Evolutionary conservation across 345 rosid species (phyloP), one percentile per base, ranked within the genome.

Genomic region (Salix arbutifolia): DNA sequence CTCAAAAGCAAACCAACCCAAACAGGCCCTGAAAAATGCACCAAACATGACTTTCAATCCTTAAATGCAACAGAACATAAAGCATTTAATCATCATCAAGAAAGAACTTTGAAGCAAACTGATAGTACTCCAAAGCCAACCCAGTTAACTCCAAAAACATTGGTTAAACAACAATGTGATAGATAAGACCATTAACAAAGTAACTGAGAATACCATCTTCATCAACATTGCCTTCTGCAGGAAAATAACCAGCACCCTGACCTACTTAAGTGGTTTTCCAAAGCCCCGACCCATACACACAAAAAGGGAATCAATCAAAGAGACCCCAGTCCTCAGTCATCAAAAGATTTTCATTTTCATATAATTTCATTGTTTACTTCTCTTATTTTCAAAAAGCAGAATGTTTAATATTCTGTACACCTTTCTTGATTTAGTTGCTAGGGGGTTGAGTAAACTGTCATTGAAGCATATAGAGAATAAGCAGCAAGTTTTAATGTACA

Each of bases 1-100:
- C 86, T 91, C 97, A 89, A 82, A 87, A 82, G 98, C 94, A 94
- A 96, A 94, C 98, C 99, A 96, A 78, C 97, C 95, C 88, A 96
- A 84, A 76, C 95, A 88, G 76, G 92, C 89, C 92, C 99, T 96
- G 88, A 62, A 85, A 79, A 69, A 86, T 48, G 73, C 73, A 82
- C 42, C 76, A 74, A 81, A 70, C 66, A 76, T 35, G 80, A 71
- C 78, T 70, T 72, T 40, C 71, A 69, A 62, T 79, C 73, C 77
- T 53, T 74, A 68, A 74, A 75, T 67, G 71, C 46, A 72, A 35
- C 33, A 61, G 31, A 26, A 74, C 21, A 42, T 8, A 70, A 28
- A 17, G 62, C 50, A 67, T n/a, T 58, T 23, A 58, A n/a, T 21
- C 25, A 56, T 56, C 61, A 8, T 56, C 26, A 56, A 56, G 8